Conservation (phyloP, 2,329 filamentous ascomycete genomes). For the Volutella citrinella region DNA sequence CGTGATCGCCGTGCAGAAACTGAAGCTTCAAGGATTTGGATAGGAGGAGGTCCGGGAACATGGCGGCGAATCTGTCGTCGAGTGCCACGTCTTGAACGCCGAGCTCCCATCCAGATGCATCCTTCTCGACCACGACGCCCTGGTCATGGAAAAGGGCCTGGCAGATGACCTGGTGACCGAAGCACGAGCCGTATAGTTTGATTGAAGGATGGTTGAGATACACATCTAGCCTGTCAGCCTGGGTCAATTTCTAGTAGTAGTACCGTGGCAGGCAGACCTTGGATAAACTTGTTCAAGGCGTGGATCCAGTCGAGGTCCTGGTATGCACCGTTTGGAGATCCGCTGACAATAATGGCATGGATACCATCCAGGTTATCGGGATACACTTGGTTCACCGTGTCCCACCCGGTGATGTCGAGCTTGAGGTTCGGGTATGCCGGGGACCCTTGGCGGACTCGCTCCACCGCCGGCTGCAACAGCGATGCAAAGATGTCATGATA, state of each 20-base stretch:
- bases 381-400: slow-evolving; percentile 5
- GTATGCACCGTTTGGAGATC: slow-evolving; percentile 8
- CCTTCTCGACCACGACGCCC: no score
- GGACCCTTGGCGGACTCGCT: background rate
- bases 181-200: slow-evolving; percentile 1
- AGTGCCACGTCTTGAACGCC: no score
- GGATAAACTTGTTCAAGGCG: slow-evolving; percentile 1
- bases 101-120: no score
- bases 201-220: slow-evolving; percentile 3
- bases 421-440: background rate
- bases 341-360: slow-evolving; percentile 7
- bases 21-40: slow-evolving; percentile 1
- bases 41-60: background rate
- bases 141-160: background rate
- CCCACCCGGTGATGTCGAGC: slow-evolving; percentile 2
- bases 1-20: slow-evolving; percentile 2
- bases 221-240: background rate
- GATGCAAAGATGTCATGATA: slow-evolving; percentile 7
- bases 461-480: background rate
- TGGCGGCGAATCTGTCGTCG: background rate
- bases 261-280: slow-evolving; percentile 1
- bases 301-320: slow-evolving; percentile 8
- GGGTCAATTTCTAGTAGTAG: no score
- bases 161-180: background rate
- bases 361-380: slow-evolving; percentile 2